Conservation (phyloP, 306 rosid species). For the Castanea sativa region DNA sequence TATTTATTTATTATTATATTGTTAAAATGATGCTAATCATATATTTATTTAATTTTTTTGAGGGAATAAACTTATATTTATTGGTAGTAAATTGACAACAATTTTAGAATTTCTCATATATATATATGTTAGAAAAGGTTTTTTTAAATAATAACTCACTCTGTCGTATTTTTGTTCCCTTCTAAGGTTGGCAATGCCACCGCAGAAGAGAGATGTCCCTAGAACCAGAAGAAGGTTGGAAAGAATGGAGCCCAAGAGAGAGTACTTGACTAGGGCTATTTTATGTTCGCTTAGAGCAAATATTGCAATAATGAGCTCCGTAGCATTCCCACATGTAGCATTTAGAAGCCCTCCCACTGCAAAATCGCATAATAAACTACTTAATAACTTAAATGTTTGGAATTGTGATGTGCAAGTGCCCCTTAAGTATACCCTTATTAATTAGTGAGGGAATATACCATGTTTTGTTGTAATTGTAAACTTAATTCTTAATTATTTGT, state of each 20-base stretch:
- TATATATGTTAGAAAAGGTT: too few relatives aligned
- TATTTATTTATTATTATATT: background rate
- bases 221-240: conserved; percentile 93
- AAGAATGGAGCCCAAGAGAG: conserved; percentile 88
- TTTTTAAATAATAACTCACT: conserved; percentile 30
- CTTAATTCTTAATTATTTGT: too few relatives aligned
- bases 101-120: too few relatives aligned
- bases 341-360: conserved; percentile 93
- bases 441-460: too few relatives aligned
- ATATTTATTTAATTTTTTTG: too few relatives aligned
- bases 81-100: too few relatives aligned
- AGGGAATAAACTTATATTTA: too few relatives aligned
- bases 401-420: too few relatives aligned
- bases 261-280: conserved; percentile 76
- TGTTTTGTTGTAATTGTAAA: too few relatives aligned
- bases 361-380: background rate
- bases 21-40: too few relatives aligned
- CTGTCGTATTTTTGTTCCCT: conserved; percentile 71
- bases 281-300: conserved; percentile 58
- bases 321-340: conserved; percentile 92
- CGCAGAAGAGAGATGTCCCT: conserved; percentile 86
- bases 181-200: conserved; percentile 65
- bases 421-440: too few relatives aligned
- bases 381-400: too few relatives aligned
- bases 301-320: conserved; percentile 82